phyloP scores from a whole-genome alignment of 495 filamentous ascomycete genomes.

The Xylaria sp. region DNA sequence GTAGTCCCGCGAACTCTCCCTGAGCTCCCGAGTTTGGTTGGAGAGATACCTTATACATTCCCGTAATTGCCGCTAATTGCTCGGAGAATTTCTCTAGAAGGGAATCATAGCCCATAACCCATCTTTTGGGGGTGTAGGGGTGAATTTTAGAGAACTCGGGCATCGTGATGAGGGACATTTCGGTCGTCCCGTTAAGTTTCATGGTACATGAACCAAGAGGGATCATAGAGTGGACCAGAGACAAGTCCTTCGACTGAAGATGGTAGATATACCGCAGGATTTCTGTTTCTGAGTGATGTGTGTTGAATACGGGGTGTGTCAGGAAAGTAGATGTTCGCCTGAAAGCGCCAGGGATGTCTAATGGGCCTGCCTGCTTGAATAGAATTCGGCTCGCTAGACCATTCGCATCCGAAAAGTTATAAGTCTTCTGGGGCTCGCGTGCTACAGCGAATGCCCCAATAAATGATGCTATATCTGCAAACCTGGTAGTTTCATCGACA shows the following conservation, averaged over 20 bases:
- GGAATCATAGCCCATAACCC: conserved; percentile 77
- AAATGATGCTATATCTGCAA: conserved; percentile 39
- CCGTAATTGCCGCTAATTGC: conserved; percentile 86
- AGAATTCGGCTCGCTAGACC: conserved; percentile 45
- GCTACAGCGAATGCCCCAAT: conserved; percentile 31
- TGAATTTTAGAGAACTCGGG: conserved; percentile 87
- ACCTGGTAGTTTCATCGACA: conserved; percentile 50
- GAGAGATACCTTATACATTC: conserved; percentile 86
- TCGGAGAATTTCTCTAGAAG: conserved; percentile 75
- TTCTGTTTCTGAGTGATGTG: conserved; percentile 95
- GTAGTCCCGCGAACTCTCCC: conserved; percentile 94
- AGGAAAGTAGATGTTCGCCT: conserved; percentile 79
- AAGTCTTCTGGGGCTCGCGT: conserved; percentile 16
- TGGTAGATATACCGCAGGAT: conserved; percentile 94
- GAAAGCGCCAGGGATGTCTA: conserved; percentile 64
- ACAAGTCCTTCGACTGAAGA: conserved; percentile 94
- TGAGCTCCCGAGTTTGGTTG: conserved; percentile 98
- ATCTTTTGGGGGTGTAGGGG: conserved; percentile 72
- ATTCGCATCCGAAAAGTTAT: conserved; percentile 45
- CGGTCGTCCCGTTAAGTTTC: conserved; percentile 96
- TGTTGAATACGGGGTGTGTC: conserved; percentile 96
- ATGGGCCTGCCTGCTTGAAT: conserved; percentile 49
- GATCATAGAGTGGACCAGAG: conserved; percentile 97
- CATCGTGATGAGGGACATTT: conserved; percentile 90
- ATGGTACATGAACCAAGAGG: conserved; percentile 99